These are phyloP conservation scores for Kwoniella bestiolae DNA, from an alignment of 768 basidiomycete species.

Conservation along the genomic window DNA sequence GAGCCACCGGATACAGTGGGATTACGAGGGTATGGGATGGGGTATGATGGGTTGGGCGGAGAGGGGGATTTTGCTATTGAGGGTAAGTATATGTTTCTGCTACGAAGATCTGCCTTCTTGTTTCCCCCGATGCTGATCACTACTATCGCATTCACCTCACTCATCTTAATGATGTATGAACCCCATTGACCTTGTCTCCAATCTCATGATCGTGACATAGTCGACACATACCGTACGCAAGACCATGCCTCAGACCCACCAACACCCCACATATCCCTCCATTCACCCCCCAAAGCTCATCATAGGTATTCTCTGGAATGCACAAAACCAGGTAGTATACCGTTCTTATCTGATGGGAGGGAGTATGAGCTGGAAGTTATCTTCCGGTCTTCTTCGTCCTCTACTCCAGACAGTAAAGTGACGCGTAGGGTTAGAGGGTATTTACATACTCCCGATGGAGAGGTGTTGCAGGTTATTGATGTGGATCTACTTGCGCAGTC, in stretches of 20 bases:
- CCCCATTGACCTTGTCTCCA: not conserved
- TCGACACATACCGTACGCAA: constrained; percentile 55
- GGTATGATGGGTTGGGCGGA: constrained; percentile 50
- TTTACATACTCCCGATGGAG: constrained; percentile 15
- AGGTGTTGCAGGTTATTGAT: constrained; percentile 26
- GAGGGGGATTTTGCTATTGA: constrained; percentile 55
- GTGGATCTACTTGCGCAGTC: constrained; percentile 16
- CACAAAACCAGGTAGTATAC: constrained; percentile 39
- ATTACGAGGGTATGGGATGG: constrained; percentile 45
- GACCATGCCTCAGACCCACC: constrained; percentile 54
- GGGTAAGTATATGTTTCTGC: constrained; percentile 29
- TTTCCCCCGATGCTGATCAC: no score
- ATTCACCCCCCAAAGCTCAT: constrained; percentile 54
- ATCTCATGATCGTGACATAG: constrained; percentile 9
- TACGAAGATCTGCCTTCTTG: not conserved
- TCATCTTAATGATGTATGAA: no score
- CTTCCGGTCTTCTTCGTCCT: no score
- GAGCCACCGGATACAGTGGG: constrained; percentile 29
- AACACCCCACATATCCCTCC: constrained; percentile 56
- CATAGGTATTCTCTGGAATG: constrained; percentile 49
- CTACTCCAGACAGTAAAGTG: not conserved
- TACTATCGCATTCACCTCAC: not conserved
- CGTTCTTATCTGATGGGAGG: constrained; percentile 46
- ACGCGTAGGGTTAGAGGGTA: constrained; percentile 24
- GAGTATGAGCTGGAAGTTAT: constrained; percentile 37